A percentile compares a stretch with the other conserved stretches of the same genome.
Evolutionary conservation across 805 yeast species (phyloP).

Genomic region (Candida coleopterorum): DNA sequence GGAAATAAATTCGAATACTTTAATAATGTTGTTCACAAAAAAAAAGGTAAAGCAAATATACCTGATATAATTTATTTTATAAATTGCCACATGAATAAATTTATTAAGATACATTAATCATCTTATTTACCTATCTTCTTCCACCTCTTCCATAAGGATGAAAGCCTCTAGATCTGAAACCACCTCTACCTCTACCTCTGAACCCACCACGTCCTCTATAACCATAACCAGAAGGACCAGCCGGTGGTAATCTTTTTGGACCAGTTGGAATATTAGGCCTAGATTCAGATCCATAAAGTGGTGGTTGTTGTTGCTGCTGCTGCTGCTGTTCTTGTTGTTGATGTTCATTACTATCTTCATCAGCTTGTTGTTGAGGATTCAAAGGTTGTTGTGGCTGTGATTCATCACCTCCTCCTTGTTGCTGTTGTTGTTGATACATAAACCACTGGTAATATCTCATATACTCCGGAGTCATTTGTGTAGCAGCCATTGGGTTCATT

Average conservation of each 20-base stretch:
- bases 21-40: too few relatives aligned
- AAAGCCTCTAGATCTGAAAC: constrained; percentile 29
- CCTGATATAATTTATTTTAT: too few relatives aligned
- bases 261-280: constrained; percentile 47
- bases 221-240: constrained; percentile 21
- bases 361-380: constrained; percentile 39
- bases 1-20: constrained; percentile 9
- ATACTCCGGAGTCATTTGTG: constrained; percentile 58
- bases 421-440: constrained; percentile 44
- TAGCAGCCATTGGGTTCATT: constrained; percentile 30
- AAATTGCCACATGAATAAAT: too few relatives aligned
- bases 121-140: constrained; percentile 25
- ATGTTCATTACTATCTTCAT: constrained; percentile 16
- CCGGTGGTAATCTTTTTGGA: constrained; percentile 42
- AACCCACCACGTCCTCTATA: constrained; percentile 21
- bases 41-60: too few relatives aligned
- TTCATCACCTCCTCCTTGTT: constrained; percentile 20
- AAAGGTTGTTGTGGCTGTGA: constrained; percentile 36
- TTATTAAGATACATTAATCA: too few relatives aligned
- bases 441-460: constrained; percentile 63
- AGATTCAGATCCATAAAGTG: neutral
- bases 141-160: constrained; percentile 45
- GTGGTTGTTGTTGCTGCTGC: neutral
- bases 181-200: constrained; percentile 31
- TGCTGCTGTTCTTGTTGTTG: constrained; percentile 7